Evolutionary conservation across 352 stramenopile genomes (phyloP), one percentile per base, ranked within the genome.

Genomic region (Phytophthora chlamydospora): DNA sequence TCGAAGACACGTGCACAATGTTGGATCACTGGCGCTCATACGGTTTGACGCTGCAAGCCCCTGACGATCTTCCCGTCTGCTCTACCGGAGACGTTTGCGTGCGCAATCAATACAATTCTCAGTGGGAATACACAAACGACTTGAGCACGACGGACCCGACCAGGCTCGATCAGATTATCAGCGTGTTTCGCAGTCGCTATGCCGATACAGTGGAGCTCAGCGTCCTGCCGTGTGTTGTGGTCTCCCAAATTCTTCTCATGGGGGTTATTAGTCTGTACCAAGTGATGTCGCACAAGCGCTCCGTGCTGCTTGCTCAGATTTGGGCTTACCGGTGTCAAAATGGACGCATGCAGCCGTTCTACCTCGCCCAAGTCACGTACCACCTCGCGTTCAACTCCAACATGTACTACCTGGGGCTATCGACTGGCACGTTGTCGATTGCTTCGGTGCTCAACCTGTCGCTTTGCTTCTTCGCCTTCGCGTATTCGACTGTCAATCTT

Each of bases 241-340:
- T 61, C 0, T 12, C 33, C 1, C 65, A 73, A 27, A 73, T 73
- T 35, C 32, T 73, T 0, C 12, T 39, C n/a, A 73, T 73, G 65
- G 65, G 59, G 0, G n/a, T 70, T 1, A 34, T 73, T 6, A 70
- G 48, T 44, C 27, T 73, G 2, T 73, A 62, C 31, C 65, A 73
- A 50, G 62, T 64, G 36, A 66, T 66, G 31, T 59, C 65, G 5
- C 33, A 66, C 60, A 62, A 62, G 27, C 45, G 50, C 11, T 70
- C 59, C 0, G 65, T 73, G 34, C 14, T 62, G 8, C 59, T 73
- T 0, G 21, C 60, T 0, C 59, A 70, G 6, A 66, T 66, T 4
- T 70, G 66, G 54, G 60, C 60, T 0, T 74, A 74, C 19, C 63
- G 50, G 0, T 68, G 58, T 24, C 64, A 73, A 34, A 73, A 64